phyloP scores from a whole-genome alignment of 2,329 filamentous ascomycete genomes.

The Xenosphaeropsis pyriputrescens region DNA sequence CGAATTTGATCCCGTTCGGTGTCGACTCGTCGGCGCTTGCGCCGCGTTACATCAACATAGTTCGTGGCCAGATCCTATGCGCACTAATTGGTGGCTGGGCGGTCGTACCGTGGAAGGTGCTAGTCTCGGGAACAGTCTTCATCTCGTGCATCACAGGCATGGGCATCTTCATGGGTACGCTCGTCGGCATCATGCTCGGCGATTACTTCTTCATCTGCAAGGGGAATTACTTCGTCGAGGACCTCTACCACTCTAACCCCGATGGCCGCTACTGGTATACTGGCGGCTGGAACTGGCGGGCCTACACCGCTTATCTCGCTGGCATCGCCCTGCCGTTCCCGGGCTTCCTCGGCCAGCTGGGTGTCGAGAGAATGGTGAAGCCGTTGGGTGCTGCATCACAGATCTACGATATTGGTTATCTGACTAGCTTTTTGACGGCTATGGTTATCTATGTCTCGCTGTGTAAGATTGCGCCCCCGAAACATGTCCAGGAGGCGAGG shows the following conservation, averaged over 20 bases:
- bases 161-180: slow-evolving; percentile 15
- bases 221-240: slow-evolving; percentile 19
- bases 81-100: slow-evolving; percentile 14
- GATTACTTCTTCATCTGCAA: slow-evolving; percentile 20
- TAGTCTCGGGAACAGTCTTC: slow-evolving; percentile 11
- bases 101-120: slow-evolving; percentile 19
- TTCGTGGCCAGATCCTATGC: slow-evolving; percentile 18
- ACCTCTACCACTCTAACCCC: slow-evolving; percentile 15
- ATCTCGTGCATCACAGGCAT: slow-evolving; percentile 14
- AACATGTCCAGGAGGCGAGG: not conserved
- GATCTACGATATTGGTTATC: slow-evolving; percentile 13
- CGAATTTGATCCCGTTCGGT: slow-evolving; percentile 20
- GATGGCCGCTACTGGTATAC: slow-evolving; percentile 19
- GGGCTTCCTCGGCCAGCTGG: slow-evolving; percentile 6
- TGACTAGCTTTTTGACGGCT: slow-evolving; percentile 11
- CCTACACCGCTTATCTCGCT: slow-evolving; percentile 7
- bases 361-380: slow-evolving; percentile 2
- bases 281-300: slow-evolving; percentile 16
- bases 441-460: slow-evolving; percentile 7
- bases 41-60: slow-evolving; percentile 18
- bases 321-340: slow-evolving; percentile 11
- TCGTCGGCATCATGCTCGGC: slow-evolving; percentile 18
- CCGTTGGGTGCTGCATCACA: slow-evolving; percentile 3
- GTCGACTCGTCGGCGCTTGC: slow-evolving; percentile 19
- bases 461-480: not conserved